Conservation (phyloP, 306 rosid species). For the Malus fusca region DNA sequence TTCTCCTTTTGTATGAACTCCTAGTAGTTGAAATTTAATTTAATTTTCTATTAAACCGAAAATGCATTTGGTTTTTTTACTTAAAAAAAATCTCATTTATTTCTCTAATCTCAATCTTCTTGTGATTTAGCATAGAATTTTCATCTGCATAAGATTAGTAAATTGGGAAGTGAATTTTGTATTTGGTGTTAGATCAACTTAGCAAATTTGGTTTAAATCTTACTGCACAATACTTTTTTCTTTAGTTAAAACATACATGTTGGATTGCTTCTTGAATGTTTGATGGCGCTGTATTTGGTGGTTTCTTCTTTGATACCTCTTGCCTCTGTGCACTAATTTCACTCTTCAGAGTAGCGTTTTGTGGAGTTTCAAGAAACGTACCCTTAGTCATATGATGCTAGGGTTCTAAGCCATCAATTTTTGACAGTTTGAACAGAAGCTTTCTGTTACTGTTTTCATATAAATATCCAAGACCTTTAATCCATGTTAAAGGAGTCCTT, state of each 20-base stretch:
- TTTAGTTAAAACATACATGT: neutral
- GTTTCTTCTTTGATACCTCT: neutral
- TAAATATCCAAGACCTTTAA: neutral
- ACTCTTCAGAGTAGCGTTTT: neutral
- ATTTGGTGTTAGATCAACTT: neutral
- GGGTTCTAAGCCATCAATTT: neutral
- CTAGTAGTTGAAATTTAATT: neutral
- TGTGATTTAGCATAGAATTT: neutral
- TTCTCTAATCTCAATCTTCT: neutral
- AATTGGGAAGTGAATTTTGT: neutral
- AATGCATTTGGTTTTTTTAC: neutral
- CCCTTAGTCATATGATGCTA: neutral
- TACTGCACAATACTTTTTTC: neutral
- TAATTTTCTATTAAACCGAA: neutral
- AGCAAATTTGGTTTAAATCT: neutral
- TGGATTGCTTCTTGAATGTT: slow-evolving; percentile 1
- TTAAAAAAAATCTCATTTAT: neutral
- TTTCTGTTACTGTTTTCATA: neutral
- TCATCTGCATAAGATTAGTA: neutral
- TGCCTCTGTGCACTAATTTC: neutral
- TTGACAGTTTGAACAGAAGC: neutral
- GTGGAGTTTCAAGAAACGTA: neutral
- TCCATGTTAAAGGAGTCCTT: neutral
- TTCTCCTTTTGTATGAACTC: neutral
- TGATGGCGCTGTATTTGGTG: neutral